Base-by-base conservation (phyloP, 2,329 filamentous ascomycete species). In the Cordyceps militaris region DNA sequence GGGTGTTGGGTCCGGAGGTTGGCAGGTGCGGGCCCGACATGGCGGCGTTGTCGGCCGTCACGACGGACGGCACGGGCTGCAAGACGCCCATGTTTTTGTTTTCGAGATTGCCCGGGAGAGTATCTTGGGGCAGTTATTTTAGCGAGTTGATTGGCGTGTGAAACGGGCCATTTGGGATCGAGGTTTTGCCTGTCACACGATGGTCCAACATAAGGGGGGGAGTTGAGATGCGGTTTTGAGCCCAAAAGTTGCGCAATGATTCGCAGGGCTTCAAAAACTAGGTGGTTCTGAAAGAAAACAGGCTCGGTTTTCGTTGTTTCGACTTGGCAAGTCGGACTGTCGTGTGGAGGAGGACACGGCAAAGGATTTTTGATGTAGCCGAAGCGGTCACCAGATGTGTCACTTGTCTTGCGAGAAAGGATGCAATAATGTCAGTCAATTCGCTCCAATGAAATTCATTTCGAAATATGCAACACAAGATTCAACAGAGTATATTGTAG, bases 21-120 rank as follows among this genome's bases (percentile, higher is more conserved):
- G 50, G 43, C 38, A 38, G 50, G 50, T 43, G 50, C 50, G 50
- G 50, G 36, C 38, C 38, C 11, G 50, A 53, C 50, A 53, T 53
- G 50, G 50, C 50, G n/a, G 50, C 50, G 13, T 42, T 44, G 40
- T 53, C 50, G 3, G 38, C 50, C 50, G 50, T 53, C 38, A 53
- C 38, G 26, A 42, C 50, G 38, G 50, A 53, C 19, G 50, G 50
- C 14, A 53, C 40, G 6, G 50, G 50, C n/a, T 53, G 50, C n/a
- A 53, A n/a, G 10, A 53, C 50, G 9, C 38, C 11, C 50, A 53
- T 53, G 7, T 43, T 53, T n/a, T n/a, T n/a, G n/a, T n/a, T n/a
- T n/a, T 36, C 3, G 50, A 9, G 10, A 19, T 8, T 3, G 11
- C 47, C 32, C 8, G 13, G 2, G 13, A 6, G 47, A 32, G 14